Evolutionary conservation across 495 filamentous ascomycete species (phyloP), one percentile per base, ranked within the genome.

Genomic region (Aspergillus funiculosus): DNA sequence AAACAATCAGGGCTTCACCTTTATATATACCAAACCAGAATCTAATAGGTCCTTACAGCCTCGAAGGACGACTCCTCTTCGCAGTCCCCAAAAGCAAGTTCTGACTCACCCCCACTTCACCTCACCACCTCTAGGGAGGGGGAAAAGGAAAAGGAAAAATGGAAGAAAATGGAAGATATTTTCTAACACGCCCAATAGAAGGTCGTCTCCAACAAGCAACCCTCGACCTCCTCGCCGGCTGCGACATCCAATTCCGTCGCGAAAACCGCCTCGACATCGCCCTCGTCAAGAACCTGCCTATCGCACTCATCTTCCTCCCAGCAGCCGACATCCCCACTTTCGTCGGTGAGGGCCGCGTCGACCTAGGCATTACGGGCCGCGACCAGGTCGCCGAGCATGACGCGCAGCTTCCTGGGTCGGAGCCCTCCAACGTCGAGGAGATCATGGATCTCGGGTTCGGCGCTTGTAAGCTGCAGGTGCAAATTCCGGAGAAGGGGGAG

Each of bases 271-370:
- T 95, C 50, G 92, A 98, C 66, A 95, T 97, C 65, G 92, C 92
- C 10, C 80, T 97, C 15, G 90, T 95, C 60, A 86, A 92, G 72
- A 97, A 97, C 69, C 79, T 90, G 24, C 87, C 86, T 22, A 87
- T 98, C 48, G 94, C 91, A 9, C 86, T 98, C 50, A 80, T 98
- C 66, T 98, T 98, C 76, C 87, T 98, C 27, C 92, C 92, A 18
- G 92, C 89, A 25, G 90, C 87, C 43, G 92, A 97, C 63, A 98
- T 98, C 59, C 94, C 92, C 19, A 91, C 86, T 41, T 97, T 96
- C 54, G 89, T 98, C 31, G 92, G 90, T 20, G 89, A 96, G 62
- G 92, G 92, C 21, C 80, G 84, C 39, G 92, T 97, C 10, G 89
- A 94, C 59, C 67, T 98, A 5, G 92, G 92, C 41, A 98, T 98